Evolutionary conservation across 1,284 basidiomycete genomes (phyloP), one percentile per base, ranked within the genome.

Genomic region (Sutorius eximius): DNA sequence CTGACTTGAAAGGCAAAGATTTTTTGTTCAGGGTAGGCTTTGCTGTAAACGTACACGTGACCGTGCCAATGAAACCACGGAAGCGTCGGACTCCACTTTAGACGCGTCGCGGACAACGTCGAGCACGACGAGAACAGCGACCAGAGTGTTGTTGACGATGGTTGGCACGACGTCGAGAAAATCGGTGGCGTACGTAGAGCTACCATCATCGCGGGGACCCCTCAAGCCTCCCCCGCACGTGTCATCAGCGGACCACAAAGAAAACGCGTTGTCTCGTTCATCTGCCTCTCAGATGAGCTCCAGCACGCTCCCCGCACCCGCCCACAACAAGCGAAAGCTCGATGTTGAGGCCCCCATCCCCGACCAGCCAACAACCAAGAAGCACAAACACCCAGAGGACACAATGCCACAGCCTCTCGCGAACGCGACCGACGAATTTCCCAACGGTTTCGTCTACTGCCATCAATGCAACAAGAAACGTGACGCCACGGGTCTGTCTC

Each of bases 391-490:
- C 9, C 48, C 57, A 40, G 45, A 45, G 22, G 43, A 41, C 20
- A 38, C 45, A 44, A 27, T 51, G 29, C 24, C 45, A 27, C 49
- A 41, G 49, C 30, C 56, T 27, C 41, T 53, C 45, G 18, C 56
- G 15, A 62, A 61, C 49, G 52, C 45, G 41, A 55, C 56, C 5
- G 62, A 71, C 37, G 70, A 73, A 53, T 75, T 64, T 59, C 69
- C 74, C 22, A 66, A 73, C 55, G 71, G 71, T 20, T 70, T 64
- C 41, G 69, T 81, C 49, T 80, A 83, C 59, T 90, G 87, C 60
- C 87, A 90, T 67, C 87, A 90, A 62, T 90, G 87, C 67, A 76
- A 76, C 58, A 79, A 77, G 63, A 85, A 84, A 60, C 79, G 81
- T 45, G 80, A 81, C 59, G 62, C 67, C n/a, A 61, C 71, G 40